A percentile compares a stretch with the other conserved stretches of the same genome.
phyloP scores from a whole-genome alignment of 352 stramenopile genomes.

The Phytophthora crassamura region DNA sequence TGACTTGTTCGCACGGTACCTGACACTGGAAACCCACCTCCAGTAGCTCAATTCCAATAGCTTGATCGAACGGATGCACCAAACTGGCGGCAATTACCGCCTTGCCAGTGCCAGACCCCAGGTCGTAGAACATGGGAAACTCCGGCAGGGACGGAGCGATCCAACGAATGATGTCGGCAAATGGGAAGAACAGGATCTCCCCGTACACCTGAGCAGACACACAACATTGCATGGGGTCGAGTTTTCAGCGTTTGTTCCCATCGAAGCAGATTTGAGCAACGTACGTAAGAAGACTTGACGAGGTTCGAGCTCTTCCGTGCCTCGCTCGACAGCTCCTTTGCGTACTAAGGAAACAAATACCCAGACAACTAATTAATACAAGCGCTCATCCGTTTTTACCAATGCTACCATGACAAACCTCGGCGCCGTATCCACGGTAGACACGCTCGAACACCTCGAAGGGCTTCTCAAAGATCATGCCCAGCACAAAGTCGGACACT shows the following conservation, averaged over 20 bases:
- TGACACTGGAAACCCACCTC: conserved; percentile 38
- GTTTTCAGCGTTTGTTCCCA: not conserved
- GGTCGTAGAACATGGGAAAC: conserved; percentile 83
- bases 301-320: conserved; percentile 80
- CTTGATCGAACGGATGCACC: conserved; percentile 83
- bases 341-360: conserved; percentile 53
- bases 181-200: conserved; percentile 88
- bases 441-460: conserved; percentile 66
- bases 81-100: conserved; percentile 81
- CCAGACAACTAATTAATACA: conserved; percentile 8
- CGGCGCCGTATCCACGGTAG: conserved; percentile 68
- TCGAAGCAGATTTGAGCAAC: conserved; percentile 2
- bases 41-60: conserved; percentile 83
- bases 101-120: conserved; percentile 85
- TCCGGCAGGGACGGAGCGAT: conserved; percentile 68
- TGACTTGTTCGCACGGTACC: too few species aligned
- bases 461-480: conserved; percentile 81
- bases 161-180: conserved; percentile 75
- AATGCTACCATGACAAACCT: conserved; percentile 41
- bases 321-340: conserved; percentile 82
- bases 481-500: conserved; percentile 82
- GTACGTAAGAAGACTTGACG: conserved; percentile 83
- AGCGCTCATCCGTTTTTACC: not conserved
- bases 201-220: conserved; percentile 71
- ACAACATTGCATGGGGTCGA: not conserved